Percentiles rank a stretch among this genome's conserved stretches.
phyloP scores from a whole-genome alignment of 129 eudicot species.

The Centaurea solstitialis region DNA sequence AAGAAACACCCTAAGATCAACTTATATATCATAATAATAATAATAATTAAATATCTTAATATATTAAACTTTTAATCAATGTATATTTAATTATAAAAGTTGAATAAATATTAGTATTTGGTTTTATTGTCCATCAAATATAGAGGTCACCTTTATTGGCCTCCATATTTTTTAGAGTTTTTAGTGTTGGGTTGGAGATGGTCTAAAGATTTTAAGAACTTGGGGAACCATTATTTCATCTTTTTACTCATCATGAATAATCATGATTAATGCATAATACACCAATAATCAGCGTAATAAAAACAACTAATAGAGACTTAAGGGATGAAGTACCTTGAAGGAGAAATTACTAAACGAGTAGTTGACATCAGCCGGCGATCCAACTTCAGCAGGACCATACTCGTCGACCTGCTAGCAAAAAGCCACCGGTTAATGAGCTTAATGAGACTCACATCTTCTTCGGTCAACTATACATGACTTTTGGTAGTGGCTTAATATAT shows the following conservation, averaged over 20 bases:
- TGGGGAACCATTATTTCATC: neutral
- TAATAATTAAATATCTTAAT: too few species aligned
- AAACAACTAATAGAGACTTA: neutral
- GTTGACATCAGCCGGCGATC: constrained; percentile 61
- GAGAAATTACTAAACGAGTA: constrained; percentile 97
- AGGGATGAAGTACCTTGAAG: constrained; percentile 66
- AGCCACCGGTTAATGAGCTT: neutral
- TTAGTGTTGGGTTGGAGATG: too few species aligned
- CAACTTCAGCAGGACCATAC: constrained; percentile 67
- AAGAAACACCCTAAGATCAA: too few species aligned
- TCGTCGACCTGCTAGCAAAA: constrained; percentile 70
- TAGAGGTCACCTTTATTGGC: too few species aligned
- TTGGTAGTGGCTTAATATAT: neutral
- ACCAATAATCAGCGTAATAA: neutral
- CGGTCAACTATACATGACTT: neutral
- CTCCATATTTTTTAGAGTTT: too few species aligned
- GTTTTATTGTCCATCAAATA: too few species aligned
- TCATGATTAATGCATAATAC: neutral
- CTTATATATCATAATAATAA: too few species aligned
- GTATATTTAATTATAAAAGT: too few species aligned
- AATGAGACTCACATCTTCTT: neutral
- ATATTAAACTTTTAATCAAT: too few species aligned
- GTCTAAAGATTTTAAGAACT: neutral
- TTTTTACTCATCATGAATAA: neutral
- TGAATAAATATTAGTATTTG: too few species aligned